Percentiles rank a stretch among this genome's conserved stretches.
Conservation (phyloP, 2,329 filamentous ascomycete genomes). For the Fusarium coicis region DNA sequence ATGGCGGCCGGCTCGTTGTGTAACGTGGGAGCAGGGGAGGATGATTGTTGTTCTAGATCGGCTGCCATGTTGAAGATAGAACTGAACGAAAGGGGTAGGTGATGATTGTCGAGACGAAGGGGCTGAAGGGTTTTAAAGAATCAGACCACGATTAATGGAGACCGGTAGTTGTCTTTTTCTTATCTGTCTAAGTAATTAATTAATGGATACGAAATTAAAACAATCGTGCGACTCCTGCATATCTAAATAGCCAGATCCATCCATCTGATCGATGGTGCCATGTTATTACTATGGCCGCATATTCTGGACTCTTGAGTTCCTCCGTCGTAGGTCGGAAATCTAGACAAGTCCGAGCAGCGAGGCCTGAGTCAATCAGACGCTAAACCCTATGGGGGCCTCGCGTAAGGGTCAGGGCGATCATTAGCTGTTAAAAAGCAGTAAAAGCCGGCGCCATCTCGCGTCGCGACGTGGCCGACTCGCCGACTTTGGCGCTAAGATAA, state of each 20-base stretch:
- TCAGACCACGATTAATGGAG: background rate
- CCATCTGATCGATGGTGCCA: background rate
- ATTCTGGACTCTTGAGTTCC: background rate
- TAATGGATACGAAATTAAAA: background rate
- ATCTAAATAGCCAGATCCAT: slow-evolving; percentile 13
- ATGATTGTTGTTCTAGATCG: slow-evolving; percentile 18
- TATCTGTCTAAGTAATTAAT: background rate
- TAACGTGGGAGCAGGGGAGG: slow-evolving; percentile 29
- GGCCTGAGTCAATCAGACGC: no score
- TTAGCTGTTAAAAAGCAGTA: background rate
- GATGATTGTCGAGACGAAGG: background rate
- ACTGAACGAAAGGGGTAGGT: background rate
- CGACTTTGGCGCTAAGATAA: background rate
- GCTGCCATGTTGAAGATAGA: background rate
- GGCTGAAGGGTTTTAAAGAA: background rate
- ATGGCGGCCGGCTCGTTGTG: slow-evolving; percentile 10
- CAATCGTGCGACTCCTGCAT: background rate
- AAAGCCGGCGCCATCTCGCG: background rate
- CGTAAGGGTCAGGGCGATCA: background rate
- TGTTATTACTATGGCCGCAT: background rate
- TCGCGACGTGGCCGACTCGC: background rate
- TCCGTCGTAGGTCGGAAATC: background rate
- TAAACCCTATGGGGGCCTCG: background rate
- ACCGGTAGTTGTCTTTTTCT: background rate
- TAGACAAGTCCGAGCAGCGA: background rate